phyloP scores from a whole-genome alignment of 2,329 filamentous ascomycete genomes.

The Stagonosporopsis vannaccii region DNA sequence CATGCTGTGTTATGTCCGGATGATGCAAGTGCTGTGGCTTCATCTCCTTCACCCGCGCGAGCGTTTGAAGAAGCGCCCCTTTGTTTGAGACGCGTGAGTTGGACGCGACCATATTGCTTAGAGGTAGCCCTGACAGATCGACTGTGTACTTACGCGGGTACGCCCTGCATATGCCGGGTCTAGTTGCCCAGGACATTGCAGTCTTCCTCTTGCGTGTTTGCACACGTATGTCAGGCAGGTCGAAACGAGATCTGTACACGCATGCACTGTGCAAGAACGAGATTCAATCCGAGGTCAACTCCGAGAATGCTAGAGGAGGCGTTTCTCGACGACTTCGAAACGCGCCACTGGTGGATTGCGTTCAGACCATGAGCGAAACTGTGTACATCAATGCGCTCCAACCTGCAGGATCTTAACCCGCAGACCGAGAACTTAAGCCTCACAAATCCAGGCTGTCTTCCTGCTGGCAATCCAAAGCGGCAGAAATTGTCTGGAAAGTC shows the following conservation, averaged over 20 bases:
- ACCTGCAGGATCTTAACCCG: constrained; percentile 36
- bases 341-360: constrained; percentile 6
- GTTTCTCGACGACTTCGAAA: not conserved
- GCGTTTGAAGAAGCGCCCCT: constrained; percentile 12
- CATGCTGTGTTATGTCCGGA: constrained; percentile 8
- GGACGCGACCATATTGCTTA: constrained; percentile 2
- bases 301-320: not conserved
- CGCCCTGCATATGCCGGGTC: not conserved
- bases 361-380: constrained; percentile 28
- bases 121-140: constrained; percentile 7
- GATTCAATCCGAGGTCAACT: not conserved
- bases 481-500: constrained; percentile 28
- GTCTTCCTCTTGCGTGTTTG: not conserved
- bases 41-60: constrained; percentile 4
- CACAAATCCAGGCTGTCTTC: constrained; percentile 26
- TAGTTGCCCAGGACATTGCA: not conserved
- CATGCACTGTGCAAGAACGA: not conserved
- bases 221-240: not conserved
- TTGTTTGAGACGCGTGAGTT: constrained; percentile 1
- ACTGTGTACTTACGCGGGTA: not conserved
- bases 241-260: not conserved
- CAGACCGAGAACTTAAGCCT: constrained; percentile 28
- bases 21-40: not conserved
- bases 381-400: constrained; percentile 29
- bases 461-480: constrained; percentile 23